Conservation (phyloP, 495 filamentous ascomycete genomes). For the Hyaloscypha finlandica region DNA sequence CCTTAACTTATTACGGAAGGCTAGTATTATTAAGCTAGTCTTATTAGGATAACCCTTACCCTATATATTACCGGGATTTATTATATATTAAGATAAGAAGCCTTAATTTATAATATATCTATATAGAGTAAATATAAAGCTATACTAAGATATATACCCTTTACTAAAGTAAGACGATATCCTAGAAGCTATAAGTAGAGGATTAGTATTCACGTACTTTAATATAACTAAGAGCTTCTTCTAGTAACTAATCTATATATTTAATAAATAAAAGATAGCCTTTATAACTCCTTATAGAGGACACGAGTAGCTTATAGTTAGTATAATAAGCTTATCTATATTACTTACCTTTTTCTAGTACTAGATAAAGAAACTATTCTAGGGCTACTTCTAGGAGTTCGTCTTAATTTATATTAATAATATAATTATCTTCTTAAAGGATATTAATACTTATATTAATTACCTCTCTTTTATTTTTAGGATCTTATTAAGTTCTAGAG, state of each 20-base stretch:
- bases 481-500: background rate
- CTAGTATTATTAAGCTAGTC: background rate
- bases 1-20: background rate
- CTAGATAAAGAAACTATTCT: conserved; percentile 20
- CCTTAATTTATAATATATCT: conserved; percentile 24
- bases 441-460: conserved; percentile 8
- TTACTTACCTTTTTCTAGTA: conserved; percentile 25
- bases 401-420: background rate
- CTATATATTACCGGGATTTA: conserved; percentile 9
- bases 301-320: conserved; percentile 22
- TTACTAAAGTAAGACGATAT: conserved; percentile 17
- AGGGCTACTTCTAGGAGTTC: background rate
- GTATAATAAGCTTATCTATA: conserved; percentile 21
- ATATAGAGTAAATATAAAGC: conserved; percentile 15
- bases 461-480: conserved; percentile 3
- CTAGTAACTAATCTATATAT: conserved; percentile 4
- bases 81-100: conserved; percentile 21
- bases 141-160: conserved; percentile 16
- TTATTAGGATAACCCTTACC: conserved; percentile 15
- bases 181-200: conserved; percentile 3
- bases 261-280: conserved; percentile 18
- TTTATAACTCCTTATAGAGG: conserved; percentile 24
- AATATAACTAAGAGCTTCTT: conserved; percentile 25
- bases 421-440: conserved; percentile 23
- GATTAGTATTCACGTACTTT: conserved; percentile 12